Evolutionary conservation across 805 yeast species (phyloP), one percentile per base, ranked within the genome.

Genomic region (Wickerhamomyces canadensis): DNA sequence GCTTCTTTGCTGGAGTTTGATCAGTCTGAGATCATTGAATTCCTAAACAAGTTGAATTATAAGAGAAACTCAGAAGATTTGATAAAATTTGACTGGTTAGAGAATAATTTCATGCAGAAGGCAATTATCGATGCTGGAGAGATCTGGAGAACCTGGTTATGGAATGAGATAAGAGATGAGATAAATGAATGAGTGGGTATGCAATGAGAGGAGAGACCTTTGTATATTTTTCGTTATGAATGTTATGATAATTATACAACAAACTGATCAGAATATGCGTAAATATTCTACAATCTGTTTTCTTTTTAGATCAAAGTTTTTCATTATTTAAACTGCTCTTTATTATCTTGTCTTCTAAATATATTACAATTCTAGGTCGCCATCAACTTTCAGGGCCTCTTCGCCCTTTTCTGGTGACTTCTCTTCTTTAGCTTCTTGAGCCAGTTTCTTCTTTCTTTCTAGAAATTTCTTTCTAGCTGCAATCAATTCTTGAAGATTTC

Each of bases 1-100:
- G 76, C 77, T 48, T 77, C 83, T 27, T 68, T 89, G 37, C 70
- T 85, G 45, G 97, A 89, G 55, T 78, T 88, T 45, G 98, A 89
- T 52, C 95, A 86, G 55, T 79, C 84, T 45, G 98, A 89, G 60
- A 85, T 87, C 31, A 69, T 88, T 27, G 94, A 88, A 54, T 78
- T 78, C 46, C 67, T 89, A 43, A 76, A 76, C 43, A 72, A 80
- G 36, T 54, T 64, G 3, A 28, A 19, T 11, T 23, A 19, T 4
- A 31, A 21, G 19, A 33, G 22, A 19, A n/a, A 44, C 37, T n/a
- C 16, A 38, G 33, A 44, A 33, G 19, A 39, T 31, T 23, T 14
- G 22, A 30, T 18, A 32, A 34, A 4, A 28, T 18, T 28, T 31
- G 22, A 27, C 25, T 22, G 34, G 36, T 22, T 35, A 12, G 36